Percentiles rank a stretch among this genome's conserved stretches.
Evolutionary conservation across 2,329 filamentous ascomycete genomes (phyloP).

Genomic region (Aspergillus pseudoterreus): DNA sequence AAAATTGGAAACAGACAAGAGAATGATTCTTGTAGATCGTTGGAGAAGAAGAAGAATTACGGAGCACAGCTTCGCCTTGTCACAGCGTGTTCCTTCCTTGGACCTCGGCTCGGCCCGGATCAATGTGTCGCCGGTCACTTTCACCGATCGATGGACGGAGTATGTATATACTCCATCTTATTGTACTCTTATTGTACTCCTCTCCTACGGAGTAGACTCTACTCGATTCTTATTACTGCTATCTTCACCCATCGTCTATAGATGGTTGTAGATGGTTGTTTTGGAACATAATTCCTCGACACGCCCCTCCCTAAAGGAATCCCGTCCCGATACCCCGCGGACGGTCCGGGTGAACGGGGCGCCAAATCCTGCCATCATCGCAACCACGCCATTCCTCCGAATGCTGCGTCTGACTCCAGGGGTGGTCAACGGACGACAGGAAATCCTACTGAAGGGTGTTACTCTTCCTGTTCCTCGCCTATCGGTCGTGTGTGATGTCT

Average conservation of each 20-base stretch:
- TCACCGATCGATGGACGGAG: background rate
- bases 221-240: background rate
- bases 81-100: constrained; percentile 1
- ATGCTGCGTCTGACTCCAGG: background rate
- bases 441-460: background rate
- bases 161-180: background rate
- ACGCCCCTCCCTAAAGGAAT: background rate
- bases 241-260: background rate
- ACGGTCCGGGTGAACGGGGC: constrained; percentile 14
- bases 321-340: background rate
- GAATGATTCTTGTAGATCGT: background rate
- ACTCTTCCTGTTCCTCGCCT: no score
- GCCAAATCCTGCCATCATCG: constrained; percentile 5
- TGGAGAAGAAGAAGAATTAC: background rate
- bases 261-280: background rate
- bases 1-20: background rate
- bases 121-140: constrained; percentile 3
- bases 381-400: constrained; percentile 7
- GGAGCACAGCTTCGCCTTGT: background rate
- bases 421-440: constrained; percentile 5
- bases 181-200: no score
- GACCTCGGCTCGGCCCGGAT: constrained; percentile 26
- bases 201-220: background rate
- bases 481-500: no score
- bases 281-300: background rate